Evolutionary conservation across 2,329 filamentous ascomycete genomes (phyloP).

Genomic region (Alternaria tenuissima): DNA sequence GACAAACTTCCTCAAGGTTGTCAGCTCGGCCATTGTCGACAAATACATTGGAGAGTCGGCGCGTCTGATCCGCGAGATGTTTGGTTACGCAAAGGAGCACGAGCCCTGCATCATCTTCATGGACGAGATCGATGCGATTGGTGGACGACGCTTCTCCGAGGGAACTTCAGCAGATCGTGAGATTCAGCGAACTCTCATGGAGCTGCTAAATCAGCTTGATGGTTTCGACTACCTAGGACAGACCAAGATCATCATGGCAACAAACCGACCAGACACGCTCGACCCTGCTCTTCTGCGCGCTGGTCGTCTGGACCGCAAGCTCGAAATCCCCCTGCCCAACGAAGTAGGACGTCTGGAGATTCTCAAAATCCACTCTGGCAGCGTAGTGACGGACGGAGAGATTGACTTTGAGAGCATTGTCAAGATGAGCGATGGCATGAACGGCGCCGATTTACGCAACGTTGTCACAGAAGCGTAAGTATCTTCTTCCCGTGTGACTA

Average conservation of each 20-base stretch:
- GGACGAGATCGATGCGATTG: conserved; percentile 99
- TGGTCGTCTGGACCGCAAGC: conserved; percentile 93
- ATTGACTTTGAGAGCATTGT: conserved; percentile 99
- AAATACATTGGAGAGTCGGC: conserved; percentile 99
- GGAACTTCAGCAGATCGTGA: conserved; percentile 97
- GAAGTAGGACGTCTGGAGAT: conserved; percentile 97
- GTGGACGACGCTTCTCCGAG: conserved; percentile 94
- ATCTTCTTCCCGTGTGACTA: not conserved
- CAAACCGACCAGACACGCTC: conserved; percentile 94
- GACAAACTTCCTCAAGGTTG: conserved; percentile 98
- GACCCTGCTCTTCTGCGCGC: conserved; percentile 92
- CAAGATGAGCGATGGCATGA: conserved; percentile 99
- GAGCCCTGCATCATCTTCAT: conserved; percentile 99
- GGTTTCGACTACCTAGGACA: conserved; percentile 99
- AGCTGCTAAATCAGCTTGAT: conserved; percentile 96
- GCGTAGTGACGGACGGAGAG: conserved; percentile 89
- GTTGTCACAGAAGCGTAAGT: conserved; percentile 98
- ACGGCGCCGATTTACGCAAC: conserved; percentile 96
- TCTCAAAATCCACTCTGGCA: conserved; percentile 92
- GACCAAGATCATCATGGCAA: conserved; percentile 99
- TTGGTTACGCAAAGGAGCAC: conserved; percentile 98
- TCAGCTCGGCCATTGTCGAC: conserved; percentile 98
- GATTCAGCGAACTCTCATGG: conserved; percentile 98
- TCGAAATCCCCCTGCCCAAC: conserved; percentile 96
- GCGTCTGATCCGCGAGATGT: conserved; percentile 98